These are phyloP conservation scores for Verticillium longisporum DNA, from an alignment of 2,329 filamentous ascomycete genomes.

Conservation along the genomic window DNA sequence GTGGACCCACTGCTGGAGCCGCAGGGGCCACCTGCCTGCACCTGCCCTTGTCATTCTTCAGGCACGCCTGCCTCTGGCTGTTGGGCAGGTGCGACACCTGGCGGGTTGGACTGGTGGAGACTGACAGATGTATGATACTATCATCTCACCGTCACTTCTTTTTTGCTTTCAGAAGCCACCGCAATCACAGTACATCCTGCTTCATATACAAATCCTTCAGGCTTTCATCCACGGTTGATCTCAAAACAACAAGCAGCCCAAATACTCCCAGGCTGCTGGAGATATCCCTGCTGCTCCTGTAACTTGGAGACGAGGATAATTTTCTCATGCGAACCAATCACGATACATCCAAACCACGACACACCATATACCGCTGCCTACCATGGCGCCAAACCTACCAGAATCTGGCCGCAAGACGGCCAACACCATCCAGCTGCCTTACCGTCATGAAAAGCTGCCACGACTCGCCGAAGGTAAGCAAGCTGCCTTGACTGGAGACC, in stretches of 20 bases:
- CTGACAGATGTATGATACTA: not conserved
- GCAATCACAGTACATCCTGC: not conserved
- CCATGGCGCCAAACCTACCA: constrained; percentile 8
- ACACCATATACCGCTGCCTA: constrained; percentile 4
- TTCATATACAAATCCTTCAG: not conserved
- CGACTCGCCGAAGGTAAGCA: constrained; percentile 14
- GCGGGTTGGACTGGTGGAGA: not conserved
- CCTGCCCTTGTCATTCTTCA: not conserved
- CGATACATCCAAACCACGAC: not conserved
- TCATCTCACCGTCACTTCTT: not conserved
- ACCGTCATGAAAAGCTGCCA: constrained; percentile 4
- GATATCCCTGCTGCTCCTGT: not conserved
- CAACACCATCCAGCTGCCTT: not conserved
- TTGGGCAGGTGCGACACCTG: not conserved
- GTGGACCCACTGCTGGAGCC: not conserved
- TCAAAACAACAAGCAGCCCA: not conserved
- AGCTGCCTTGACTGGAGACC: not conserved
- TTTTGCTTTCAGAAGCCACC: not conserved
- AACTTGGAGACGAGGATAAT: no score
- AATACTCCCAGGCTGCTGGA: not conserved
- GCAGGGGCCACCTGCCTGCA: not conserved
- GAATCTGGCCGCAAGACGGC: constrained; percentile 1
- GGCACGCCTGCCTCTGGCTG: not conserved
- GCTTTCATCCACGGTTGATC: not conserved
- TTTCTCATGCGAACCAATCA: not conserved